Base-by-base conservation (phyloP, 805 yeast species). In the Teunomyces stri region DNA sequence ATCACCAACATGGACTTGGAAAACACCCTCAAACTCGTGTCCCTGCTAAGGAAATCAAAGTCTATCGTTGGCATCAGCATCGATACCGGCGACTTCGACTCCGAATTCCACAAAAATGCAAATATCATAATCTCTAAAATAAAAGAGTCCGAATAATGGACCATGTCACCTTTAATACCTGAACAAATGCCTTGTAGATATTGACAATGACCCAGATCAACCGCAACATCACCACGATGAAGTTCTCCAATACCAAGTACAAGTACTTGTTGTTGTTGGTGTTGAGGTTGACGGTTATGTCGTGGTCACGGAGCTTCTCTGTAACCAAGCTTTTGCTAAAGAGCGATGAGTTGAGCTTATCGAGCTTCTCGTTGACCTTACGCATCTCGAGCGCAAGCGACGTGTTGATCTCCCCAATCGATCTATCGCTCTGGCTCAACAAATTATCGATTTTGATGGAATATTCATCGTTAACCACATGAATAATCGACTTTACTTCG, bases 391-490 rank as follows among this genome's bases (percentile, higher is more conserved):
- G 64, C 9, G 89, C 76, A 37, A 85, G 62, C 1, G 89, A 82
- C 0, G 92, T 85, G 60, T 82, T 86, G 45, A 86, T 80, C 57
- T 85, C 91, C 50, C 89, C 85, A 48, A 83, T 78, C 9, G 85
- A 76, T 52, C 91, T 69, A 64, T 85, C 90, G 44, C 86, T 80
- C 31, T 75, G 70, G 12, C 84, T 80, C 40, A 85, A 66, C 46
- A 84, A 59, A 43, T 78, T 81, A 56, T 85, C 90, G 34, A 84
- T 75, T 58, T 72, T 74, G 46, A 75, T 74, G 0, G 84, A 78
- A 50, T 76, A 75, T 44, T 74, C 64, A 42, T 68, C 74, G 48
- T 72, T 70, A 12, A 69, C 66, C 47, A 66, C 51, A 37, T 66
- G 72, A 33, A 63, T 57, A 9, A 71, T 56, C 5, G 73, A 60